Evolutionary conservation across 225 moss, liverwort and hornwort genomes (phyloP).

Genomic region (Neckera pumila): DNA sequence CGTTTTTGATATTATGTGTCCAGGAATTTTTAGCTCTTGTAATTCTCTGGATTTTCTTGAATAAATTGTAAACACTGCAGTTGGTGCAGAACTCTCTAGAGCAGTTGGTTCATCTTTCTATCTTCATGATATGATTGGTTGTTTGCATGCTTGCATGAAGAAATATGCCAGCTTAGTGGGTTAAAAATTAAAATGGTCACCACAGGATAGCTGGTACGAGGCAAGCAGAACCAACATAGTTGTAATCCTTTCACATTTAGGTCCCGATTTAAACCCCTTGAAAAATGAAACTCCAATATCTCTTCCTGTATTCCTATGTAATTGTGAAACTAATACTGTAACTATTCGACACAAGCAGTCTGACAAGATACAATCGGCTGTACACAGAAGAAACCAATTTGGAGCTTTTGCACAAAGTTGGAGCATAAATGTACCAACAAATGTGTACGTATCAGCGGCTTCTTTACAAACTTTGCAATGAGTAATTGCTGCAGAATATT

Average conservation of each 20-base stretch:
- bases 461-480: not conserved
- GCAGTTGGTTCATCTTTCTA: not conserved
- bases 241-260: not conserved
- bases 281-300: not conserved
- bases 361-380: not conserved
- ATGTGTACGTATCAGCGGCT: not conserved
- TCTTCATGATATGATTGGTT: not conserved
- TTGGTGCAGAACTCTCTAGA: not conserved
- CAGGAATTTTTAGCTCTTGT: not conserved
- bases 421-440: not conserved
- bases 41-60: not conserved
- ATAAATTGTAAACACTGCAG: not conserved
- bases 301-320: not conserved
- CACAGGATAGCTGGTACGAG: not conserved
- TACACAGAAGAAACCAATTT: constrained; percentile 19
- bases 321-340: not conserved
- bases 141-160: not conserved
- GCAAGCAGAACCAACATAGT: not conserved
- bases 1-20: not conserved
- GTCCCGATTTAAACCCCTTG: not conserved
- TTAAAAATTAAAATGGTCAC: not conserved
- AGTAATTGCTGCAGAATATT: not conserved
- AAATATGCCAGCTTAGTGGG: not conserved
- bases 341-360: not conserved
- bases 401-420: constrained; percentile 12